Evolutionary conservation across 495 filamentous ascomycete genomes (phyloP).

Genomic region (Penicillium soppii): DNA sequence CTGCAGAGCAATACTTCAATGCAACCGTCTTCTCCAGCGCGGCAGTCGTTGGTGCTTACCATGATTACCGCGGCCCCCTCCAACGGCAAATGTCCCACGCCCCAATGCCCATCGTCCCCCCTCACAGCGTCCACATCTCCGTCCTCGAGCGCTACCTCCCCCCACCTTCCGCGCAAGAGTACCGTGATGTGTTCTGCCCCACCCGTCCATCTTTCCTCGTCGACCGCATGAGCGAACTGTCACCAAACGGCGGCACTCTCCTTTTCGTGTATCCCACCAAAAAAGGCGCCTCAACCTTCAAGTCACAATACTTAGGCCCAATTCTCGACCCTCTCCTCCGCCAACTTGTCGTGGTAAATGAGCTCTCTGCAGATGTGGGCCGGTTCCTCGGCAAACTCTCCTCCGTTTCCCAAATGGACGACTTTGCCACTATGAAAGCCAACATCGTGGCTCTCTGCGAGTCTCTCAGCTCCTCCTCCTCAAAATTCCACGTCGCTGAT

Average conservation of each 20-base stretch:
- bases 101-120: conserved; percentile 63
- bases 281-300: conserved; percentile 62
- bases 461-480: conserved; percentile 39
- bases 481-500: conserved; percentile 51
- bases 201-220: conserved; percentile 60
- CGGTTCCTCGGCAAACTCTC: conserved; percentile 56
- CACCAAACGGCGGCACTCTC: conserved; percentile 56
- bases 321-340: conserved; percentile 68
- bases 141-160: conserved; percentile 72
- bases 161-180: conserved; percentile 59
- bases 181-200: conserved; percentile 57
- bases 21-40: conserved; percentile 56
- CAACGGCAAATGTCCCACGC: conserved; percentile 39
- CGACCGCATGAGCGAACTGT: conserved; percentile 65
- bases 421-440: conserved; percentile 54
- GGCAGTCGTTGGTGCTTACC: conserved; percentile 54
- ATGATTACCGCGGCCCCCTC: conserved; percentile 52
- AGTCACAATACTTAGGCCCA: conserved; percentile 62
- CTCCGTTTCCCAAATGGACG: conserved; percentile 57
- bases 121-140: conserved; percentile 62
- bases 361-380: conserved; percentile 59
- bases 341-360: conserved; percentile 62
- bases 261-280: conserved; percentile 71
- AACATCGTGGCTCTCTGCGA: conserved; percentile 51
- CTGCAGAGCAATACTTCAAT: conserved; percentile 56